Evolutionary conservation across 352 stramenopile genomes (phyloP).

Genomic region (Phytophthora rubi): DNA sequence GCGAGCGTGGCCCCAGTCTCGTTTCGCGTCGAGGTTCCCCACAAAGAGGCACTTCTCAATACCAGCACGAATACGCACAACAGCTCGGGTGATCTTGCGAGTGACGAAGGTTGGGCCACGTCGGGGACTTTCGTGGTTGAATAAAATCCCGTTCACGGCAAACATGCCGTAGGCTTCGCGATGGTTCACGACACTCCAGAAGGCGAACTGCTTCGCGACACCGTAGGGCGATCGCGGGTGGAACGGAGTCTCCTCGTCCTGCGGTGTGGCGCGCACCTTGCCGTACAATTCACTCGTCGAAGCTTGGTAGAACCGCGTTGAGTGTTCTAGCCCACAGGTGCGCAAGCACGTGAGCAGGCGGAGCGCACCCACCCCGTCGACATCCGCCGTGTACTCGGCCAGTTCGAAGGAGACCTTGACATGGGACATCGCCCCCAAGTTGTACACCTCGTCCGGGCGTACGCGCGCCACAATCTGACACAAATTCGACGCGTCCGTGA

Average conservation of each 20-base stretch:
- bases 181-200: constrained; percentile 99
- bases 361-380: constrained; percentile 95
- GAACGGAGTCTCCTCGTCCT: constrained; percentile 98
- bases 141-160: constrained; percentile 98
- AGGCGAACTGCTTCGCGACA: constrained; percentile 98
- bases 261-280: constrained; percentile 96
- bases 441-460: constrained; percentile 99
- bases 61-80: constrained; percentile 93
- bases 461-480: constrained; percentile 96
- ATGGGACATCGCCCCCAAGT: constrained; percentile 98
- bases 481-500: constrained; percentile 98
- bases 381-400: constrained; percentile 99
- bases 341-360: constrained; percentile 98
- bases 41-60: constrained; percentile 96
- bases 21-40: constrained; percentile 97
- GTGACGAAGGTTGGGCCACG: constrained; percentile 98
- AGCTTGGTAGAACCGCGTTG: constrained; percentile 94
- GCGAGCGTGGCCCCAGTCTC: constrained; percentile 98
- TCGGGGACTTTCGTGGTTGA: constrained; percentile 99
- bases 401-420: constrained; percentile 99
- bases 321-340: constrained; percentile 84
- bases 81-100: constrained; percentile 97
- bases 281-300: constrained; percentile 99
- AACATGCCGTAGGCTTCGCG: constrained; percentile 96
- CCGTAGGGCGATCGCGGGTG: constrained; percentile 99